Conservation (phyloP, 495 filamentous ascomycete species). For the Xylaria venustula region DNA sequence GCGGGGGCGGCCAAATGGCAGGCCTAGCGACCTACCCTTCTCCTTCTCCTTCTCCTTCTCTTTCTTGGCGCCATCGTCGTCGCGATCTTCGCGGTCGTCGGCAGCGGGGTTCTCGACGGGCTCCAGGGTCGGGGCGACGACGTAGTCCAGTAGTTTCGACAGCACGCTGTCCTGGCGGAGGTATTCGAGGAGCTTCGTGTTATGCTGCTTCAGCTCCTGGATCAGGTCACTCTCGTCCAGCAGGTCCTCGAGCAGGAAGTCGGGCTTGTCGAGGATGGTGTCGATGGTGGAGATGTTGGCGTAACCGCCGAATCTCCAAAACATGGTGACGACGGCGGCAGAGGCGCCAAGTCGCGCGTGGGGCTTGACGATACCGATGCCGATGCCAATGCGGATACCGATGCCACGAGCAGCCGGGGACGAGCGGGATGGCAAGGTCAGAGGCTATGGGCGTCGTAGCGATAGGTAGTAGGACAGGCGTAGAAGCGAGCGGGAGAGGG, state of each 20-base stretch:
- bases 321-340: constrained; percentile 64
- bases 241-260: constrained; percentile 92
- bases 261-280: constrained; percentile 90
- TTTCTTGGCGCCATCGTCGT: constrained; percentile 32
- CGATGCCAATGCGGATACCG: no score
- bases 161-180: constrained; percentile 85
- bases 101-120: constrained; percentile 61
- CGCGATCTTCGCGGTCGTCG: constrained; percentile 58
- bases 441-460: no score
- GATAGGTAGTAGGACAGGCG: not conserved
- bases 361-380: not conserved
- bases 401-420: not conserved
- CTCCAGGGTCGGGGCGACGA: constrained; percentile 70
- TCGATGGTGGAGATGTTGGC: constrained; percentile 95
- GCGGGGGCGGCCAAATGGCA: constrained; percentile 46
- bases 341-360: not conserved
- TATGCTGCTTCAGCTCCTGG: constrained; percentile 96
- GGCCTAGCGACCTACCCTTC: constrained; percentile 50
- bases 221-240: constrained; percentile 94
- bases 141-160: constrained; percentile 85
- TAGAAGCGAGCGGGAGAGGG: not conserved
- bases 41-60: no score
- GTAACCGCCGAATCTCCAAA: constrained; percentile 98
- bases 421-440: no score
- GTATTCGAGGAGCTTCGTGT: constrained; percentile 96